Evolutionary conservation across 2,329 filamentous ascomycete species (phyloP).

Genomic region (Dryadomyces quercivorus): DNA sequence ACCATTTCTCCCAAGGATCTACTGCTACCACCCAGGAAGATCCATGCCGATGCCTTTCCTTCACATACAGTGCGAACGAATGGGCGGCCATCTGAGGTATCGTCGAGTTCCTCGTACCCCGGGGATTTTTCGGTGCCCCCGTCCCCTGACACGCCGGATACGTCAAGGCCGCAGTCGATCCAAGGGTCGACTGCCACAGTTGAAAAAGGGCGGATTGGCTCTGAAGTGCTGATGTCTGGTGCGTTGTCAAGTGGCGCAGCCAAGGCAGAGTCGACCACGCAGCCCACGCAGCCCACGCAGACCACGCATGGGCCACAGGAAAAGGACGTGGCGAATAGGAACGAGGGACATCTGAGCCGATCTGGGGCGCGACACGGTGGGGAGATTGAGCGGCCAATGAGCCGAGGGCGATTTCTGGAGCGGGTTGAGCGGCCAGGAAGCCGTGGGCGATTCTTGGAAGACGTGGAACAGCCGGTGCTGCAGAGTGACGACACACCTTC

Average conservation of each 20-base stretch:
- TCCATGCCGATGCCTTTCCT: not conserved
- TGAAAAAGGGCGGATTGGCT: conserved; percentile 9
- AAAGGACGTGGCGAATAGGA: not conserved
- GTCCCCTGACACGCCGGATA: conserved; percentile 27
- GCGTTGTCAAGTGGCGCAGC: not conserved
- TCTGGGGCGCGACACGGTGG: not conserved
- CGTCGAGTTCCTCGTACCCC: conserved; percentile 29
- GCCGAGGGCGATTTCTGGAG: conserved; percentile 5
- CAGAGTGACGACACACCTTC: too few relatives aligned
- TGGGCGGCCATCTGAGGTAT: conserved; percentile 14
- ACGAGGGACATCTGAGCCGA: not conserved
- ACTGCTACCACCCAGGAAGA: too few relatives aligned
- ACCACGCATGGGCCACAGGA: not conserved
- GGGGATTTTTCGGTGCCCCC: conserved; percentile 23
- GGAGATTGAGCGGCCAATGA: not conserved
- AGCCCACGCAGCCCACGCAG: not conserved
- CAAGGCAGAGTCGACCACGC: not conserved
- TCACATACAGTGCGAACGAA: not conserved
- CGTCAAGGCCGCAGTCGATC: conserved; percentile 28
- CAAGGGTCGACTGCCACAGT: conserved; percentile 18
- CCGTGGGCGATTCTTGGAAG: not conserved
- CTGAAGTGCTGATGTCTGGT: not conserved
- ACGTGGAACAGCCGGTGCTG: not conserved
- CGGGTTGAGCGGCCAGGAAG: conserved; percentile 3
- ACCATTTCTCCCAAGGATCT: not conserved